A percentile compares a stretch with the other conserved stretches of the same genome.
phyloP scores from a whole-genome alignment of 2,329 filamentous ascomycete species.

The Claviceps digitariae region DNA sequence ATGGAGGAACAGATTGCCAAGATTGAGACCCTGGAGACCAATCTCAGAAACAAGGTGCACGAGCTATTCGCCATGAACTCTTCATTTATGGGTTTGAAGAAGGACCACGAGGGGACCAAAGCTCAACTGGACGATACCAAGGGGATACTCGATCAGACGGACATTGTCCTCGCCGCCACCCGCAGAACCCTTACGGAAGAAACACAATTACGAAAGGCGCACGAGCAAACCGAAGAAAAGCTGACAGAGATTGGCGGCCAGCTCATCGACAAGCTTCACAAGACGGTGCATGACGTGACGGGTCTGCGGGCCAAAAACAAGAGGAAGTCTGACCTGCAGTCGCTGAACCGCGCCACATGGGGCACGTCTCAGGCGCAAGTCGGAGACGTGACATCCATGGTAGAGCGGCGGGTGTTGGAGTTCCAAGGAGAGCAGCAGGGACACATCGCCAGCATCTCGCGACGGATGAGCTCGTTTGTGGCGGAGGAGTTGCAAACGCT shows the following conservation, averaged over 20 bases:
- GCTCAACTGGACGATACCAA: conserved; percentile 65
- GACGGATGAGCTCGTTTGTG: conserved; percentile 66
- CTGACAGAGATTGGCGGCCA: conserved; percentile 60
- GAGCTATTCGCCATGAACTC: conserved; percentile 79
- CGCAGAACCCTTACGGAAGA: conserved; percentile 68
- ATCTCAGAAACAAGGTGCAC: conserved; percentile 84
- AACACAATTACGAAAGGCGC: conserved; percentile 63
- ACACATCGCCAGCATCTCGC: conserved; percentile 53
- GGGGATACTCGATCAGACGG: conserved; percentile 72
- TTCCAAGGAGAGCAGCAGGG: conserved; percentile 62
- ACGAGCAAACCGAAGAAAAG: conserved; percentile 70
- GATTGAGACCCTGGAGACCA: conserved; percentile 83
- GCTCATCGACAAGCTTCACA: conserved; percentile 64
- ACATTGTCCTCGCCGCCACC: conserved; percentile 68
- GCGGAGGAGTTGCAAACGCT: conserved; percentile 60
- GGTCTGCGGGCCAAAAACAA: conserved; percentile 76
- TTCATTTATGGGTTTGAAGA: conserved; percentile 77
- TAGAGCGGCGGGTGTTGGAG: conserved; percentile 60
- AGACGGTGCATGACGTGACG: conserved; percentile 67
- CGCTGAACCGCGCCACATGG: conserved; percentile 69
- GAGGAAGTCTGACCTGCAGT: conserved; percentile 72
- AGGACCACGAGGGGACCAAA: conserved; percentile 71
- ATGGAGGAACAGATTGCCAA: conserved; percentile 86
- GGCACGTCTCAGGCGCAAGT: conserved; percentile 62
- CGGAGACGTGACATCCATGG: conserved; percentile 57